phyloP scores from a whole-genome alignment of 2,329 filamentous ascomycete species.

The Fusarium coicis region DNA sequence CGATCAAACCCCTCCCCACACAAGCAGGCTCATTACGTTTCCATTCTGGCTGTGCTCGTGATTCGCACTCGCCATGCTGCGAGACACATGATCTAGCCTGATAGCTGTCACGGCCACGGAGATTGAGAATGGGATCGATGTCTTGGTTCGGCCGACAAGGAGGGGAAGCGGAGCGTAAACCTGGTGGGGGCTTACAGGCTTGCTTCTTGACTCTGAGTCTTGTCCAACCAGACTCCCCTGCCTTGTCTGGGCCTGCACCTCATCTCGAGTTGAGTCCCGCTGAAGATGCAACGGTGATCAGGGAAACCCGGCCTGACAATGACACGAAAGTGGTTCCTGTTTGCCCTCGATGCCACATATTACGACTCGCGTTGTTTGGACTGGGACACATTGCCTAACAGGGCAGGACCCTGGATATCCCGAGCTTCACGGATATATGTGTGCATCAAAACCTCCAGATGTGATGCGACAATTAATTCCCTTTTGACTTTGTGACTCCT shows the following conservation, averaged over 20 bases:
- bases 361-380: slow-evolving; percentile 30
- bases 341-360: slow-evolving; percentile 17
- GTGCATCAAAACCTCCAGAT: slow-evolving; percentile 8
- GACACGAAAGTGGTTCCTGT: slow-evolving; percentile 28
- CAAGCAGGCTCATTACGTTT: slow-evolving; percentile 38
- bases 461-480: slow-evolving; percentile 4
- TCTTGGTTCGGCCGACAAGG: slow-evolving; percentile 37
- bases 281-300: slow-evolving; percentile 40
- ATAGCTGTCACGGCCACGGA: slow-evolving; percentile 3
- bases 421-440: slow-evolving; percentile 9
- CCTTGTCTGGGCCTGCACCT: slow-evolving; percentile 26
- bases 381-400: slow-evolving; percentile 27
- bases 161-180: slow-evolving; percentile 33
- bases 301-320: slow-evolving; percentile 29
- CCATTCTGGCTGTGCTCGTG: slow-evolving; percentile 11
- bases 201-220: slow-evolving; percentile 1
- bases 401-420: slow-evolving; percentile 39
- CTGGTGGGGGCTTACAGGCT: slow-evolving; percentile 23
- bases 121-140: slow-evolving; percentile 23
- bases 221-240: slow-evolving; percentile 28
- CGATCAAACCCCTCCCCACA: slow-evolving; percentile 19
- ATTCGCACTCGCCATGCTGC: not conserved
- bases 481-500: slow-evolving; percentile 35
- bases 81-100: not conserved
- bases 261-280: slow-evolving; percentile 32